phyloP scores from a whole-genome alignment of 1,139 yeast genomes.

The Insectozyma bohioensis region DNA sequence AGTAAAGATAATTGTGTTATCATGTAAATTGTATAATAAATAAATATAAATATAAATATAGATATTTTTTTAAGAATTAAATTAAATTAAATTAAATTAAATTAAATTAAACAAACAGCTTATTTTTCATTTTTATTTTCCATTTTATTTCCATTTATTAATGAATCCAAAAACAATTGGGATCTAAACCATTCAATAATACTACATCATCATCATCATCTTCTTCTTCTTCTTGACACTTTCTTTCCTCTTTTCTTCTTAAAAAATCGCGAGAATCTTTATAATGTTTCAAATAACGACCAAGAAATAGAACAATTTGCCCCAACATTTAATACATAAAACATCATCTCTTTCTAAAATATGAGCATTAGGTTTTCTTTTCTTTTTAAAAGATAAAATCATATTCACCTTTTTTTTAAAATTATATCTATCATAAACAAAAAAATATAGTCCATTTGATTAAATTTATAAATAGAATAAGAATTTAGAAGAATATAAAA shows the following conservation, averaged over 20 bases:
- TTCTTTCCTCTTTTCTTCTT: conserved; percentile 16
- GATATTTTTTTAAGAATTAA: too few species aligned
- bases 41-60: too few species aligned
- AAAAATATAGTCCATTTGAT: too few species aligned
- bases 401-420: conserved; percentile 16
- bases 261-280: conserved; percentile 17
- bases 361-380: conserved; percentile 19
- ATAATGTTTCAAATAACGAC: conserved; percentile 17
- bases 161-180: conserved; percentile 11
- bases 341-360: conserved; percentile 19
- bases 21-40: too few species aligned
- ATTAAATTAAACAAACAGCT: too few species aligned
- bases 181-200: conserved; percentile 6
- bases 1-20: conserved; percentile 38
- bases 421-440: conserved; percentile 13
- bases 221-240: background rate
- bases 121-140: too few species aligned
- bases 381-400: conserved; percentile 17
- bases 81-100: too few species aligned
- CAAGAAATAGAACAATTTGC: conserved; percentile 18
- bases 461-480: too few species aligned
- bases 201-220: background rate
- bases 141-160: conserved; percentile 13
- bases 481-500: too few species aligned
- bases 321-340: conserved; percentile 18